These are phyloP conservation scores for Oryza officinalis DNA, from an alignment of 176 grass and related monocot genomes.

Conservation along the genomic window DNA sequence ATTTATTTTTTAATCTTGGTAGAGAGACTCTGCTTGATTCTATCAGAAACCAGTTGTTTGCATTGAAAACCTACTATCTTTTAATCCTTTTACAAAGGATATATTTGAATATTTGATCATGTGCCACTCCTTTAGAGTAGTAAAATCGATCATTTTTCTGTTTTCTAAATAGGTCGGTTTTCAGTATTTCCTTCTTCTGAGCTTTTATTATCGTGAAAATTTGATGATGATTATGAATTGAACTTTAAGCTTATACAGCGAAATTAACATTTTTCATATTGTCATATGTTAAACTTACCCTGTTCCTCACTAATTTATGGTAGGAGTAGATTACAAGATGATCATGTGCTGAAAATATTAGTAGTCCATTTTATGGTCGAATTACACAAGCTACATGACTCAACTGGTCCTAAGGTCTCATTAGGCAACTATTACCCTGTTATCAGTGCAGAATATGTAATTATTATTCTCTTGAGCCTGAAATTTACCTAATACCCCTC, in stretches of 20 bases:
- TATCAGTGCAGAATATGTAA: constrained; percentile 20
- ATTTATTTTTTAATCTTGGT: not conserved
- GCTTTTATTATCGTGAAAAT: not conserved
- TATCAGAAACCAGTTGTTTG: not conserved
- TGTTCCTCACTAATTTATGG: not conserved
- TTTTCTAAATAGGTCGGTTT: not conserved
- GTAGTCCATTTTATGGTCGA: not conserved
- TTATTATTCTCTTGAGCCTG: not conserved
- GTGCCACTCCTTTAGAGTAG: not conserved
- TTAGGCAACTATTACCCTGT: not conserved
- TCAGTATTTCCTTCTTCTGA: constrained; percentile 8
- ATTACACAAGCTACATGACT: not conserved
- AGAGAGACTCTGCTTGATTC: not conserved
- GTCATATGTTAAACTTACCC: not conserved
- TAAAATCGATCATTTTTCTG: not conserved
- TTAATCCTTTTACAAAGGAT: not conserved
- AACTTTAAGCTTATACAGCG: not conserved
- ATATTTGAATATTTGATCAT: not conserved
- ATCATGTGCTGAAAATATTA: constrained; percentile 4
- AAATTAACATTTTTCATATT: not conserved
- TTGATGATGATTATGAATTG: not conserved
- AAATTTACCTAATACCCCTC: constrained; percentile 52
- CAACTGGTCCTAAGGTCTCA: not conserved
- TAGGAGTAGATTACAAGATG: constrained; percentile 18
- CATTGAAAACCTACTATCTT: not conserved